These are phyloP conservation scores for Pythium monospermum DNA, from an alignment of 352 stramenopile genomes.

Conservation along the genomic window DNA sequence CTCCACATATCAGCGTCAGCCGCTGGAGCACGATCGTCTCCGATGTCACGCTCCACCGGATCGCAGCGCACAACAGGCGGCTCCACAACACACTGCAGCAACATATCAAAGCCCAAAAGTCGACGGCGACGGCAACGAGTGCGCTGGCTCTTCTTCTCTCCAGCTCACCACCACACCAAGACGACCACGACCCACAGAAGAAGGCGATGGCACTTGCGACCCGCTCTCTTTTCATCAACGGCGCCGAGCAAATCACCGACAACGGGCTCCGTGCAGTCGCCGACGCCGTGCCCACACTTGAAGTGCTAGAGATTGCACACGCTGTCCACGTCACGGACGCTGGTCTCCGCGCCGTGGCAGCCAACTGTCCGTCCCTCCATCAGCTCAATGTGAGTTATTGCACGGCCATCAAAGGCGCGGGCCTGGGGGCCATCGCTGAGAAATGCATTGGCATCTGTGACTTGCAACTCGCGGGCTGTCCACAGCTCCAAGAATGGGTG, in stretches of 20 bases:
- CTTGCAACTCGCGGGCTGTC: conserved; percentile 47
- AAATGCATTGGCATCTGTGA: conserved; percentile 32
- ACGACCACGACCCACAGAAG: conserved; percentile 11
- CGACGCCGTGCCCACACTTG: conserved; percentile 38
- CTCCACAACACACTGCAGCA: conserved; percentile 24
- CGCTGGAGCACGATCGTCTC: conserved; percentile 70
- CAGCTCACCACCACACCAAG: neutral
- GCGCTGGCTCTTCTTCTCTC: no score
- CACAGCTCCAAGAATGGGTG: conserved; percentile 62
- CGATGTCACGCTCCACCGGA: conserved; percentile 47
- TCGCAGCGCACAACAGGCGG: conserved; percentile 59
- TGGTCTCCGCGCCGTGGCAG: conserved; percentile 41
- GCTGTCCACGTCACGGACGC: conserved; percentile 49
- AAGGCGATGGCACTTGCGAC: conserved; percentile 18
- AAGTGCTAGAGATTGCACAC: conserved; percentile 49
- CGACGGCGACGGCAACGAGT: conserved; percentile 5
- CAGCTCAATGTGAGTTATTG: conserved; percentile 52
- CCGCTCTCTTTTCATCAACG: conserved; percentile 47
- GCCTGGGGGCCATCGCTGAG: conserved; percentile 60
- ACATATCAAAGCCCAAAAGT: neutral
- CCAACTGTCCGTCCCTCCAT: conserved; percentile 40
- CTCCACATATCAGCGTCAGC: conserved; percentile 40
- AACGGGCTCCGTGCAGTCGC: conserved; percentile 45
- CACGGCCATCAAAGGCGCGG: conserved; percentile 40
- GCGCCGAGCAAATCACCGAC: conserved; percentile 65